Conservation (phyloP, 768 basidiomycete genomes). For the Porphyrellus cyaneotinctus region DNA sequence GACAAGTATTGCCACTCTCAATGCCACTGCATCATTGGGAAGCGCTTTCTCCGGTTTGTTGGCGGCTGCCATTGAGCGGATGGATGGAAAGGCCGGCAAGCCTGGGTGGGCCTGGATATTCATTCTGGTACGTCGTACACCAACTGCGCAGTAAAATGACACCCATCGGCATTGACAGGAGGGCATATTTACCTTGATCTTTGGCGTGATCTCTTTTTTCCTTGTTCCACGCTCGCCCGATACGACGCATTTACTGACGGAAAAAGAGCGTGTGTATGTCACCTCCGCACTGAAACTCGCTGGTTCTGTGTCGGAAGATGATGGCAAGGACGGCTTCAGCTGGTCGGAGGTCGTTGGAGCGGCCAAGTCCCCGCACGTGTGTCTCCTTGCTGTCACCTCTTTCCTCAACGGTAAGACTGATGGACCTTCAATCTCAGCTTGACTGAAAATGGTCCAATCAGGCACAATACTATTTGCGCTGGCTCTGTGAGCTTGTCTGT, state of each 20-base stretch:
- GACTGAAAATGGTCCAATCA: slow-evolving; percentile 5
- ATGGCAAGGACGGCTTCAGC: slow-evolving; percentile 45
- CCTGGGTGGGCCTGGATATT: slow-evolving; percentile 64
- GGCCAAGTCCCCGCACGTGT: slow-evolving; percentile 51
- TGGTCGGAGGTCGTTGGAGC: slow-evolving; percentile 53
- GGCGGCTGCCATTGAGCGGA: slow-evolving; percentile 52
- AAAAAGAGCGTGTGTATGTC: slow-evolving; percentile 49
- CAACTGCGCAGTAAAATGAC: neutral
- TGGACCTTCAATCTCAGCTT: neutral
- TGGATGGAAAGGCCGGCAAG: slow-evolving; percentile 49
- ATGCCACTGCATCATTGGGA: slow-evolving; percentile 45
- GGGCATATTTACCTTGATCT: slow-evolving; percentile 58
- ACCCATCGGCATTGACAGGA: slow-evolving; percentile 31
- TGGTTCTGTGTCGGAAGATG: slow-evolving; percentile 37
- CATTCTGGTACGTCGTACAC: slow-evolving; percentile 36
- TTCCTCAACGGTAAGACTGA: slow-evolving; percentile 46
- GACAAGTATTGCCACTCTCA: slow-evolving; percentile 36
- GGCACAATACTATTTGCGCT: slow-evolving; percentile 19
- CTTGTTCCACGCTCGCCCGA: slow-evolving; percentile 44
- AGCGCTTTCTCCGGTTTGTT: slow-evolving; percentile 63
- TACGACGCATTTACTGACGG: slow-evolving; percentile 47
- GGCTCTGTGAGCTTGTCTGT: slow-evolving; percentile 20
- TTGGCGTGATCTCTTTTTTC: slow-evolving; percentile 50
- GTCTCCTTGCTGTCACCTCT: slow-evolving; percentile 45
- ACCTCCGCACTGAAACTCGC: slow-evolving; percentile 20